Evolutionary conservation across 2,329 filamentous ascomycete genomes (phyloP).

Genomic region (Epicoccum nigrum): DNA sequence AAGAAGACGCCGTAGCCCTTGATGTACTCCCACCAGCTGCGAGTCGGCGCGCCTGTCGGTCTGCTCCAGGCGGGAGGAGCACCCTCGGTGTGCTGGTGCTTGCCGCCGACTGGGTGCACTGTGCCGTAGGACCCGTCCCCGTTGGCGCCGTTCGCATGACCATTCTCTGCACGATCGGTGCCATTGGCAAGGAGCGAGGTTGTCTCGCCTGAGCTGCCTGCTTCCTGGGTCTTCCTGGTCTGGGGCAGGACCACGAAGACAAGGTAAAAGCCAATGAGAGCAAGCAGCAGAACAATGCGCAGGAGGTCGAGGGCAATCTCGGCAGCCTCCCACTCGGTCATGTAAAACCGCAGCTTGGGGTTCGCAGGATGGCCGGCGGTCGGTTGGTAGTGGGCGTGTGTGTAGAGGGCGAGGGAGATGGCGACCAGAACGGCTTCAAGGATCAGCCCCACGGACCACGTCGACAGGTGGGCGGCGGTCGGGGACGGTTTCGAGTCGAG

Average conservation of each 20-base stretch:
- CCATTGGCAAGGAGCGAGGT: conserved; percentile 65
- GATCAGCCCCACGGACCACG: conserved; percentile 76
- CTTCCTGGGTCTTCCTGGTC: conserved; percentile 26
- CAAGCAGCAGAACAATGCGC: conserved; percentile 70
- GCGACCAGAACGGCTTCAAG: conserved; percentile 76
- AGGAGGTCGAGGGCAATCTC: conserved; percentile 71
- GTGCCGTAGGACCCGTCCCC: conserved; percentile 62
- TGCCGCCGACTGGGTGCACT: conserved; percentile 50
- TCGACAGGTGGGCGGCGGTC: conserved; percentile 76
- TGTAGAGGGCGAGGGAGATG: conserved; percentile 72
- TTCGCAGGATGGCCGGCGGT: conserved; percentile 48
- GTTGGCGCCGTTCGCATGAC: conserved; percentile 50
- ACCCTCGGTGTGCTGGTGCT: conserved; percentile 59
- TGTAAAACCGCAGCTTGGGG: conserved; percentile 38
- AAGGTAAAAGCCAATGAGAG: conserved; percentile 65
- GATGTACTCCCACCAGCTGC: conserved; percentile 95
- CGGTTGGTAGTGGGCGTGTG: conserved; percentile 68
- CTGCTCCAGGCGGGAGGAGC: conserved; percentile 83
- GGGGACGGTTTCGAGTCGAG: conserved; percentile 84
- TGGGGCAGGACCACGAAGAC: conserved; percentile 55
- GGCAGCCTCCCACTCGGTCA: conserved; percentile 66
- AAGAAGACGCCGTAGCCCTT: conserved; percentile 93
- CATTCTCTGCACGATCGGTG: conserved; percentile 46
- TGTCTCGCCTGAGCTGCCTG: conserved; percentile 58
- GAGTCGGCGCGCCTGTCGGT: conserved; percentile 81